These are phyloP conservation scores for Ophiostoma sp. DNA, from an alignment of 2,329 filamentous ascomycete genomes.

Conservation along the genomic window DNA sequence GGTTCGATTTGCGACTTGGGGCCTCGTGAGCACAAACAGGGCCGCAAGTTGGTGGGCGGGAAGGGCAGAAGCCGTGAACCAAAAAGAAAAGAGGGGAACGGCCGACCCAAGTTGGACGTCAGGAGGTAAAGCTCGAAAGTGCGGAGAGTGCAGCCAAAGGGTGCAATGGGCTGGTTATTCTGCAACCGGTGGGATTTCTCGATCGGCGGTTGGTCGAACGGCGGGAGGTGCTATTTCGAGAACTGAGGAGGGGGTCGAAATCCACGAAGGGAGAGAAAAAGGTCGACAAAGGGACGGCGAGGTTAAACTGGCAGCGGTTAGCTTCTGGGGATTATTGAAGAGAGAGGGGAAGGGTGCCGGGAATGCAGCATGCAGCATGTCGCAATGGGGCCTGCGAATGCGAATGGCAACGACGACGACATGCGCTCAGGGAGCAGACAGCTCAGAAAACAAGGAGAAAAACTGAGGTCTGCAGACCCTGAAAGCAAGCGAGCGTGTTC, in stretches of 20 bases:
- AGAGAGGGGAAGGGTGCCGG: background rate
- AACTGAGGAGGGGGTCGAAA: background rate
- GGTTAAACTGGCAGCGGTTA: constrained; percentile 15
- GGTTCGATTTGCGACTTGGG: background rate
- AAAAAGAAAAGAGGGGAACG: background rate
- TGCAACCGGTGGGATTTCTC: background rate
- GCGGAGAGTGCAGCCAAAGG: background rate
- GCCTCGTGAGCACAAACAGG: background rate
- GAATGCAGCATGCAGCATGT: constrained; percentile 14
- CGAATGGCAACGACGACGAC: background rate
- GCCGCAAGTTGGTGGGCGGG: background rate
- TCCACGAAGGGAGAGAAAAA: background rate
- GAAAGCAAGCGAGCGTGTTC: background rate
- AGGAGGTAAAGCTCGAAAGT: constrained; percentile 12
- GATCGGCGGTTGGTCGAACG: constrained; percentile 13
- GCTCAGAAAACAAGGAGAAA: background rate
- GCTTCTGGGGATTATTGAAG: background rate
- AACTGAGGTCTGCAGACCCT: background rate
- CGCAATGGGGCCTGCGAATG: background rate
- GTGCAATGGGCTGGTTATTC: background rate
- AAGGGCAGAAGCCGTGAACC: background rate
- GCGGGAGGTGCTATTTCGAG: background rate
- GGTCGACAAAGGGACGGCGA: constrained; percentile 2
- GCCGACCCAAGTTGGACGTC: background rate
- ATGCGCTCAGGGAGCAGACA: background rate